Evolutionary conservation across 495 filamentous ascomycete genomes (phyloP).

Genomic region (Pseudevernia furfuracea): DNA sequence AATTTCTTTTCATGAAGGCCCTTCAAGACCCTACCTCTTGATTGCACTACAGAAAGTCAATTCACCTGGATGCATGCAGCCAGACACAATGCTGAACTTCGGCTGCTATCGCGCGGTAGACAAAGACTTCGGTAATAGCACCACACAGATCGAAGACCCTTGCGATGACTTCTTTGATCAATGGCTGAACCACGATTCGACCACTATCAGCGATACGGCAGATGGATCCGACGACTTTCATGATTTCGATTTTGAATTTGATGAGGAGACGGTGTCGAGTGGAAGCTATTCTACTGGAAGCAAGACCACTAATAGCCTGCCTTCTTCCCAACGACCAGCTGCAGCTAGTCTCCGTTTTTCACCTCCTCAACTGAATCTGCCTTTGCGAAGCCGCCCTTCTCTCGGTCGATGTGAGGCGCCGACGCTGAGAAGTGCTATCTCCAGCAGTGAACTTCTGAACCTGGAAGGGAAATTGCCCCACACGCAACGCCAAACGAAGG

Average conservation of each 20-base stretch:
- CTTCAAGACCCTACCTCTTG: background rate
- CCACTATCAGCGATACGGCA: conserved; percentile 24
- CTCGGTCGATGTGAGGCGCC: conserved; percentile 8
- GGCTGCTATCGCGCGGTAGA: conserved; percentile 26
- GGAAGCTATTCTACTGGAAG: conserved; percentile 21
- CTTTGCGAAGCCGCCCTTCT: conserved; percentile 13
- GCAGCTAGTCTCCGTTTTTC: background rate
- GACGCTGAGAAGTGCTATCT: conserved; percentile 11
- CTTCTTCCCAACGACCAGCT: conserved; percentile 12
- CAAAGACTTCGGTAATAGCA: conserved; percentile 37
- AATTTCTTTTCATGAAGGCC: background rate
- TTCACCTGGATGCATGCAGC: conserved; percentile 26
- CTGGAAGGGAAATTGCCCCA: conserved; percentile 19
- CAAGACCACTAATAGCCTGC: background rate
- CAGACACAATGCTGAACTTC: conserved; percentile 23
- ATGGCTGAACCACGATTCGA: conserved; percentile 44
- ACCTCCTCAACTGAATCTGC: conserved; percentile 1
- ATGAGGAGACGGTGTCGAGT: conserved; percentile 33
- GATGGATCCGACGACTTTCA: conserved; percentile 40
- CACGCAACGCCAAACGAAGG: background rate
- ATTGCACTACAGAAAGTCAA: background rate
- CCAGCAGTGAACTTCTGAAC: conserved; percentile 21
- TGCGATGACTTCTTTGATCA: conserved; percentile 48
- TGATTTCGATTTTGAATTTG: conserved; percentile 38
- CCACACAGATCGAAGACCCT: conserved; percentile 45